Conservation (phyloP, 768 basidiomycete species). For the Lentinula aciculospora region DNA sequence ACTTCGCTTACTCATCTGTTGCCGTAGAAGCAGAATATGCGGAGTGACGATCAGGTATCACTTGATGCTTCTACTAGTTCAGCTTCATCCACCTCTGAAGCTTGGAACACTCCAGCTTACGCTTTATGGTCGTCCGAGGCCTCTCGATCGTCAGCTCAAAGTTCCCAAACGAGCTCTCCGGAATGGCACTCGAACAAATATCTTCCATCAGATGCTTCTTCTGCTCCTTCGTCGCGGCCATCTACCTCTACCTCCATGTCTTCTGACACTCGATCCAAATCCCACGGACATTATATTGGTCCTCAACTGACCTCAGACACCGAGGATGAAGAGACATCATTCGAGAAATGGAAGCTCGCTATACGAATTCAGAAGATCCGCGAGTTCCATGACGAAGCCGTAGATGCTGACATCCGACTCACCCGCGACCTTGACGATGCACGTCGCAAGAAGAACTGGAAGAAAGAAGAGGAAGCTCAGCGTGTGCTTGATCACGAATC, state of each 20-base stretch:
- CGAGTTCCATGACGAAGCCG: constrained; percentile 45
- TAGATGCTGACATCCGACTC: constrained; percentile 34
- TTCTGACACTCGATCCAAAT: constrained; percentile 3
- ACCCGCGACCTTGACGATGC: constrained; percentile 29
- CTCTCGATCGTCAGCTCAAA: constrained; percentile 18
- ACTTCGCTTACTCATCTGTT: neutral
- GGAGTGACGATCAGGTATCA: constrained; percentile 7
- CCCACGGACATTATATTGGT: constrained; percentile 17
- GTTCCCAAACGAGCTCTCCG: constrained; percentile 20
- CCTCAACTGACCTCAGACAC: constrained; percentile 16
- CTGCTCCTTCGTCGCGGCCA: neutral
- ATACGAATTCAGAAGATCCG: constrained; percentile 41
- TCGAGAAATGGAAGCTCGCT: constrained; percentile 39
- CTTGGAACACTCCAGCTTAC: constrained; percentile 9
- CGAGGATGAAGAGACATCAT: constrained; percentile 26
- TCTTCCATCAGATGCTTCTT: constrained; percentile 17
- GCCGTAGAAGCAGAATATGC: neutral
- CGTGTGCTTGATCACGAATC: constrained; percentile 33
- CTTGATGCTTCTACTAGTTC: constrained; percentile 17
- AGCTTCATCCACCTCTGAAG: constrained; percentile 11
- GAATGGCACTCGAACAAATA: constrained; percentile 14
- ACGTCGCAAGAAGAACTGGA: constrained; percentile 23
- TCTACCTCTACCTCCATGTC: constrained; percentile 2
- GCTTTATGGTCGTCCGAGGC: constrained; percentile 17
- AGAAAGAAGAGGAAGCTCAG: constrained; percentile 23